A percentile compares a stretch with the other conserved stretches of the same genome.
Evolutionary conservation across 1,284 basidiomycete species (phyloP).

Genomic region (Pseudozyma tsukubaensis): DNA sequence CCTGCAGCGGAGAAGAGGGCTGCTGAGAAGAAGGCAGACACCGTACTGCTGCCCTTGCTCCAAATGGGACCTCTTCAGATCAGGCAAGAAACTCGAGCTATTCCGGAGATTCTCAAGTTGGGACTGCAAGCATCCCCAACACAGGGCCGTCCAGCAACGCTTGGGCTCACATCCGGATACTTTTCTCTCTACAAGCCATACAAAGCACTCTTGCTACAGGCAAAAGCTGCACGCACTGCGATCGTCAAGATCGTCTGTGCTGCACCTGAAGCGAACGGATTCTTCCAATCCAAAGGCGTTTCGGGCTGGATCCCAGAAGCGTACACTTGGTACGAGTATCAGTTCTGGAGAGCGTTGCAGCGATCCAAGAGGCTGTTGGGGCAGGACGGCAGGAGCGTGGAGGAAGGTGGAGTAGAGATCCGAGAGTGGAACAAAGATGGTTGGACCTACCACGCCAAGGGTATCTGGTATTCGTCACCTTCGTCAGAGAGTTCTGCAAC

Average conservation of each 20-base stretch:
- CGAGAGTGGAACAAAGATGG: conserved; percentile 87
- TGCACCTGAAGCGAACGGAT: conserved; percentile 88
- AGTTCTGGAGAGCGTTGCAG: conserved; percentile 78
- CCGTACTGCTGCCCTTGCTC: conserved; percentile 67
- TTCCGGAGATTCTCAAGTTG: conserved; percentile 49
- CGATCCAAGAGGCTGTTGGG: conserved; percentile 69
- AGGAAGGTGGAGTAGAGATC: conserved; percentile 74
- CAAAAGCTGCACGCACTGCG: conserved; percentile 39
- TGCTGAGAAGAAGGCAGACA: conserved; percentile 23
- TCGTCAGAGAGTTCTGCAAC: neutral
- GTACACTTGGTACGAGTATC: conserved; percentile 87
- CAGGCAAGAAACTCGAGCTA: conserved; percentile 67
- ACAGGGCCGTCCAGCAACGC: conserved; percentile 10
- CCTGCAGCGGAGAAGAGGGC: neutral
- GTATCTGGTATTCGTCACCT: conserved; percentile 67
- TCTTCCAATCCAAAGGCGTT: conserved; percentile 87
- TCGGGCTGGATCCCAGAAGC: conserved; percentile 94
- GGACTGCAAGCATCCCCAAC: conserved; percentile 1
- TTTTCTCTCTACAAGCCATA: conserved; percentile 89
- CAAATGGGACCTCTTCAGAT: conserved; percentile 70
- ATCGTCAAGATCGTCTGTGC: conserved; percentile 78
- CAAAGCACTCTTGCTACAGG: conserved; percentile 53
- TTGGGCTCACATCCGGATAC: conserved; percentile 83
- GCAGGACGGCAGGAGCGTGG: conserved; percentile 24
- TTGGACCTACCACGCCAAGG: conserved; percentile 99